A percentile compares a stretch with the other conserved stretches of the same genome.
Conservation (phyloP, 2,329 filamentous ascomycete species). For the Penicillium sp. region DNA sequence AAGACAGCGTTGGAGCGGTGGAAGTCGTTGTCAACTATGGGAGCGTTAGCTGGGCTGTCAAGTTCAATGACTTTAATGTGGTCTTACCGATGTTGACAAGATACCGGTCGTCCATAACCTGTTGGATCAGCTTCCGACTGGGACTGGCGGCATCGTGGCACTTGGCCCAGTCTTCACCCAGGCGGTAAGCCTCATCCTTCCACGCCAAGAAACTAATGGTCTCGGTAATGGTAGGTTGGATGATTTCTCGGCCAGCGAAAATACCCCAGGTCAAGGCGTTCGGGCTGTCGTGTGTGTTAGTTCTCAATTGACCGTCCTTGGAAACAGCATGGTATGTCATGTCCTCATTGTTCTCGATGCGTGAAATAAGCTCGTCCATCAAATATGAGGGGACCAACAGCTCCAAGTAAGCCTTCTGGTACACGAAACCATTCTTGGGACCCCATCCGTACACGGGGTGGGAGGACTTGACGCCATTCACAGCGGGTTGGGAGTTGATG, state of each 20-base stretch:
- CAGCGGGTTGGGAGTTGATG: slow-evolving; percentile 95
- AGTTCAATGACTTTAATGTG: slow-evolving; percentile 2
- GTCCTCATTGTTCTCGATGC: slow-evolving; percentile 75
- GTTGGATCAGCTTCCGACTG: slow-evolving; percentile 76
- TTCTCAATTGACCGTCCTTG: slow-evolving; percentile 75
- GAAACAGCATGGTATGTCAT: slow-evolving; percentile 95
- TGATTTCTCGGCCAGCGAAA: slow-evolving; percentile 97
- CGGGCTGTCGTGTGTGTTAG: slow-evolving; percentile 80
- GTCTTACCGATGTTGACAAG: slow-evolving; percentile 87
- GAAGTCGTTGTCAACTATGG: slow-evolving; percentile 95
- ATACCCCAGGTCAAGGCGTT: slow-evolving; percentile 99
- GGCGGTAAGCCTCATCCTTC: slow-evolving; percentile 95
- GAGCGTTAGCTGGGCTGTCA: slow-evolving; percentile 22
- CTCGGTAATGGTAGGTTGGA: slow-evolving; percentile 99
- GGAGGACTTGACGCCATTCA: slow-evolving; percentile 85
- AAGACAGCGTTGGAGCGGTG: slow-evolving; percentile 80
- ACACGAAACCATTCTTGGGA: slow-evolving; percentile 91
- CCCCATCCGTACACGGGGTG: slow-evolving; percentile 92
- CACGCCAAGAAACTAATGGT: slow-evolving; percentile 96
- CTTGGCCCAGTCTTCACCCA: slow-evolving; percentile 91
- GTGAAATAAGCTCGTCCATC: slow-evolving; percentile 72
- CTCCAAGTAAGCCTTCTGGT: slow-evolving; percentile 97
- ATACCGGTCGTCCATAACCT: slow-evolving; percentile 87
- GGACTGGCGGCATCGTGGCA: slow-evolving; percentile 78
- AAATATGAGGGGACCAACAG: slow-evolving; percentile 80